Conservation (phyloP, 805 yeast species). For the Yamadazyma sp. region DNA sequence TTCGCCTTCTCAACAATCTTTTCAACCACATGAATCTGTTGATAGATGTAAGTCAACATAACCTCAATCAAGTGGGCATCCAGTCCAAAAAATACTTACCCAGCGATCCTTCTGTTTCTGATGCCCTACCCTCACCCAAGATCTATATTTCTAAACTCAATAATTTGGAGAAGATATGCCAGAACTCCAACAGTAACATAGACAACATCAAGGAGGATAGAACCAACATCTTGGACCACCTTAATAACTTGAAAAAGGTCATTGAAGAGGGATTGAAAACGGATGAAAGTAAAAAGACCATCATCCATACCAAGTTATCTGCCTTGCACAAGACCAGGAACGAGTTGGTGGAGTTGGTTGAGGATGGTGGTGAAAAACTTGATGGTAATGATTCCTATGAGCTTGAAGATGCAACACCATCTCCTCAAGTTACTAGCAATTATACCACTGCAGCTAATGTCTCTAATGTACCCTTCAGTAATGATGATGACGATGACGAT, state of each 20-base stretch:
- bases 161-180: constrained; percentile 38
- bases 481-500: constrained; percentile 26
- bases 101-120: constrained; percentile 31
- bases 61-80: constrained; percentile 37
- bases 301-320: constrained; percentile 28
- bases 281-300: constrained; percentile 34
- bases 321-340: constrained; percentile 28
- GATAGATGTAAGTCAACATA: constrained; percentile 28
- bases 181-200: constrained; percentile 30
- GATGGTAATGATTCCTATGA: constrained; percentile 11
- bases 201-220: constrained; percentile 31
- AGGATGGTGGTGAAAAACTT: constrained; percentile 22
- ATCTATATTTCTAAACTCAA: constrained; percentile 40
- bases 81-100: constrained; percentile 40
- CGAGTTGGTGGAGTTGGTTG: constrained; percentile 32
- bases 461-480: neutral
- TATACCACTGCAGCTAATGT: neutral
- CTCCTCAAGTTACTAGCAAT: neutral
- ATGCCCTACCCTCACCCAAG: constrained; percentile 38
- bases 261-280: constrained; percentile 29
- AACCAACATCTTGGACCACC: constrained; percentile 24
- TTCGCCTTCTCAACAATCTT: constrained; percentile 31
- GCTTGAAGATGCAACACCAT: constrained; percentile 2
- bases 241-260: constrained; percentile 25
- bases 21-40: constrained; percentile 28